Conservation (phyloP, 805 yeast species). For the Blastobotrys muscicola region DNA sequence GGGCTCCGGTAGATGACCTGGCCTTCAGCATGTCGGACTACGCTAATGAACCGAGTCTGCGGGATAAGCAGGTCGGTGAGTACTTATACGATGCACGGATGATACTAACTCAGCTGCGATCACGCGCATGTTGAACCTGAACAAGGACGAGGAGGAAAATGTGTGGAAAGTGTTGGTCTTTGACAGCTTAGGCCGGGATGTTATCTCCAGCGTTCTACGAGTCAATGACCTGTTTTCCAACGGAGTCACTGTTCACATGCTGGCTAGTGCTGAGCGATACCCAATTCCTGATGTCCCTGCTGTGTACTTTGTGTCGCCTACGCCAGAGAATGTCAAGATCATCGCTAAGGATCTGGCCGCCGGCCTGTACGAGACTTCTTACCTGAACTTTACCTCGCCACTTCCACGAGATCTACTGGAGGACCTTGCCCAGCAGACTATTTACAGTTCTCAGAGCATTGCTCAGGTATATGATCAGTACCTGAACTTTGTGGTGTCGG, state of each 20-base stretch:
- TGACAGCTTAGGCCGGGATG: slow-evolving; percentile 72
- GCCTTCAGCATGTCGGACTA: not conserved
- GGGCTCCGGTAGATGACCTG: too few relatives aligned
- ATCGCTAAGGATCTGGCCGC: slow-evolving; percentile 64
- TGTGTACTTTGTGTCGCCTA: slow-evolving; percentile 84
- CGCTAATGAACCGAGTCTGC: slow-evolving; percentile 16
- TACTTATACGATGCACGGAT: not conserved
- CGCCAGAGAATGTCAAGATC: slow-evolving; percentile 57
- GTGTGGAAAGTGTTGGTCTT: slow-evolving; percentile 84
- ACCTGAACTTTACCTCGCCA: slow-evolving; percentile 79
- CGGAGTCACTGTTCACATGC: slow-evolving; percentile 85
- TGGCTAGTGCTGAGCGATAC: slow-evolving; percentile 63
- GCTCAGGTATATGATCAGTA: slow-evolving; percentile 93
- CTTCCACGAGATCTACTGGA: slow-evolving; percentile 73
- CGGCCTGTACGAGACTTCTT: slow-evolving; percentile 70
- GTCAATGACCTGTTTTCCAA: slow-evolving; percentile 83
- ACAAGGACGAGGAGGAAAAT: slow-evolving; percentile 40
- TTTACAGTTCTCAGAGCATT: slow-evolving; percentile 56
- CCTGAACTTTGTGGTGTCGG: slow-evolving; percentile 84
- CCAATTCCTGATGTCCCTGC: slow-evolving; percentile 92
- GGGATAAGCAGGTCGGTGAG: slow-evolving; percentile 26
- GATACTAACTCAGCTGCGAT: slow-evolving; percentile 32
- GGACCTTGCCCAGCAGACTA: slow-evolving; percentile 75
- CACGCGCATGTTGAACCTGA: slow-evolving; percentile 79
- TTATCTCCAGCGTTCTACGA: slow-evolving; percentile 82